phyloP scores from a whole-genome alignment of 2,329 filamentous ascomycete genomes.

The Fusarium bactridioides region DNA sequence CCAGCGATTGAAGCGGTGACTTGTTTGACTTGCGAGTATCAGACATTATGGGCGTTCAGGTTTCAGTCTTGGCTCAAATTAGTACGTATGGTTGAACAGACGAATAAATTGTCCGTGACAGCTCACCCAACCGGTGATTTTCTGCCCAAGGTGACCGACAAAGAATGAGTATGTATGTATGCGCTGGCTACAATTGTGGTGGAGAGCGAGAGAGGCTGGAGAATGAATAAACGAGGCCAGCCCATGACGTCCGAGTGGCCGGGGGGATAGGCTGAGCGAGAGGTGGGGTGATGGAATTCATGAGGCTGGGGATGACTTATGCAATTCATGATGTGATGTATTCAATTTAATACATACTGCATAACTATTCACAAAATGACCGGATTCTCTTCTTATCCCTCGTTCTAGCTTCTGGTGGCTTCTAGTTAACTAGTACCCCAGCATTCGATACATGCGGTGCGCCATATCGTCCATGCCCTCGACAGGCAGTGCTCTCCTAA shows the following conservation, averaged over 20 bases:
- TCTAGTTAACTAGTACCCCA: constrained; percentile 6
- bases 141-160: constrained; percentile 8
- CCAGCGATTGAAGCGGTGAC: constrained; percentile 38
- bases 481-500: constrained; percentile 19
- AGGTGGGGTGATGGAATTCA: constrained; percentile 32
- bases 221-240: constrained; percentile 32
- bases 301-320: constrained; percentile 38
- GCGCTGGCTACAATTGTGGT: constrained; percentile 23
- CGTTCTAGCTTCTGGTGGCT: neutral
- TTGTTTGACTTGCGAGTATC: constrained; percentile 34
- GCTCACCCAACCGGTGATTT: neutral
- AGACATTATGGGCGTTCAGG: constrained; percentile 16
- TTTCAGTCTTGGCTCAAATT: neutral
- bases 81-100: neutral
- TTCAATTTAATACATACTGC: neutral
- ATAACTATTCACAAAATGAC: constrained; percentile 14
- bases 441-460: constrained; percentile 34
- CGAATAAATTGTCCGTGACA: neutral
- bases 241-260: constrained; percentile 37
- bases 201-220: constrained; percentile 36
- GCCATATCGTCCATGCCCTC: constrained; percentile 20
- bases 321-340: constrained; percentile 25
- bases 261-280: constrained; percentile 19
- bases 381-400: neutral
- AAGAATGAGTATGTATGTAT: constrained; percentile 13